phyloP scores from a whole-genome alignment of 1,284 basidiomycete species.

The Anthracocystis walkeri region DNA sequence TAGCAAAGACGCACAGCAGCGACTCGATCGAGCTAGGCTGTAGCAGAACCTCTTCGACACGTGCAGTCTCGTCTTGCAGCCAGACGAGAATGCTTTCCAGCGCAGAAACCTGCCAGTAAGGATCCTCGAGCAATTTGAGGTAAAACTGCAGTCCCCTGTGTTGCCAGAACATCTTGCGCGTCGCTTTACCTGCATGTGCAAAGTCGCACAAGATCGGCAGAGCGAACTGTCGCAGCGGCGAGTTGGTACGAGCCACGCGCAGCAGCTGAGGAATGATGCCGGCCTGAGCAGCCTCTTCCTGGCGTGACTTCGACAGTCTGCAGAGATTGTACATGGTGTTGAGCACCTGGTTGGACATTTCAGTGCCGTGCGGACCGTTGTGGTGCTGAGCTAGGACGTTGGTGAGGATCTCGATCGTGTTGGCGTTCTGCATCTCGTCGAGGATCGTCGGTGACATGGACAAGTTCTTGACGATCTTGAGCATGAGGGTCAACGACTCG shows the following conservation, averaged over 20 bases:
- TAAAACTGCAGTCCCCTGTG: slow-evolving; percentile 75
- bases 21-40: slow-evolving; percentile 79
- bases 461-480: slow-evolving; percentile 95
- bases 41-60: slow-evolving; percentile 88
- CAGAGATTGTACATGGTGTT: slow-evolving; percentile 67
- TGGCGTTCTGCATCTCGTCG: slow-evolving; percentile 94
- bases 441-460: slow-evolving; percentile 86
- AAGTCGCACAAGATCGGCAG: slow-evolving; percentile 88
- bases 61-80: slow-evolving; percentile 93
- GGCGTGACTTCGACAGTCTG: slow-evolving; percentile 70
- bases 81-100: slow-evolving; percentile 90
- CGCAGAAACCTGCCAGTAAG: slow-evolving; percentile 94
- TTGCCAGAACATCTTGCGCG: slow-evolving; percentile 64
- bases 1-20: slow-evolving; percentile 85
- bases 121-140: slow-evolving; percentile 84
- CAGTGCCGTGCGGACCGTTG: slow-evolving; percentile 82
- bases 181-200: slow-evolving; percentile 62
- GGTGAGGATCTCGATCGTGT: slow-evolving; percentile 90
- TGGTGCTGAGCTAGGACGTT: slow-evolving; percentile 84
- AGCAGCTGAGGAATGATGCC: slow-evolving; percentile 92
- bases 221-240: slow-evolving; percentile 94
- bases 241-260: slow-evolving; percentile 84
- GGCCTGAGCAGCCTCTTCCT: slow-evolving; percentile 95
- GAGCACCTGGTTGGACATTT: slow-evolving; percentile 64
- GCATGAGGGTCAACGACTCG: slow-evolving; percentile 84